Base-by-base conservation (phyloP, 257 asterid genomes). In the Gardenia jasminoides region DNA sequence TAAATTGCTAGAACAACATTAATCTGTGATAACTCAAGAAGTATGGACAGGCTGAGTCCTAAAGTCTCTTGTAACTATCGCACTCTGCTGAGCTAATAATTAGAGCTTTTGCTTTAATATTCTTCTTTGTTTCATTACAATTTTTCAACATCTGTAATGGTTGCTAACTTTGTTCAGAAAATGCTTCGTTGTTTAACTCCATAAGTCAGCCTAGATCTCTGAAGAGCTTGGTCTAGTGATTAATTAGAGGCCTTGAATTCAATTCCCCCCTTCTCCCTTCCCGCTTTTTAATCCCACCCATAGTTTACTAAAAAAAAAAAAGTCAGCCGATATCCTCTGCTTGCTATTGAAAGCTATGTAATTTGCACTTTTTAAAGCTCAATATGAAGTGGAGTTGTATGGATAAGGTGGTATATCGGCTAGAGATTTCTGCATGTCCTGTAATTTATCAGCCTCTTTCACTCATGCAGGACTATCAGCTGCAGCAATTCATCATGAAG, bases 401-500 rank as follows among this genome's bases (percentile, higher is more conserved):
- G 41, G 41, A 36, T 7, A 69, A 71, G 67, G 43, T 61, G 54
- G 58, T 61, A 41, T 16, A 70, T 58, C 52, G 9, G 44, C 74
- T 79, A 17, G 24, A 47, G 0, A n/a, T 36, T 30, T 68, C 31
- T 61, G 44, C 79, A 41, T 31, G 15, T 50, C 26, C 33, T 67
- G 75, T 54, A 52, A 52, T 44, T 43, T 3, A 26, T 56, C n/a
- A 46, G 7, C 36, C 30, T 67, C 20, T 75, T 28, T 69, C 43
- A 68, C 79, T 74, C 67, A 48, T 69, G 31, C 67, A 78, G 76
- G 68, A 26, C 81, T 79, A 52, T 58, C 74, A 28, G 77, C 67
- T 75, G 82, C 75, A 74, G 83, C 86, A 67, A 80, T 83, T 87
- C 77, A 74, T 84, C 83, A 70, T 79, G 84, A 41, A 83, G 96